A percentile compares a stretch with the other conserved stretches of the same genome.
Conservation (phyloP, 768 basidiomycete species). For the Leccinum truebloodii region DNA sequence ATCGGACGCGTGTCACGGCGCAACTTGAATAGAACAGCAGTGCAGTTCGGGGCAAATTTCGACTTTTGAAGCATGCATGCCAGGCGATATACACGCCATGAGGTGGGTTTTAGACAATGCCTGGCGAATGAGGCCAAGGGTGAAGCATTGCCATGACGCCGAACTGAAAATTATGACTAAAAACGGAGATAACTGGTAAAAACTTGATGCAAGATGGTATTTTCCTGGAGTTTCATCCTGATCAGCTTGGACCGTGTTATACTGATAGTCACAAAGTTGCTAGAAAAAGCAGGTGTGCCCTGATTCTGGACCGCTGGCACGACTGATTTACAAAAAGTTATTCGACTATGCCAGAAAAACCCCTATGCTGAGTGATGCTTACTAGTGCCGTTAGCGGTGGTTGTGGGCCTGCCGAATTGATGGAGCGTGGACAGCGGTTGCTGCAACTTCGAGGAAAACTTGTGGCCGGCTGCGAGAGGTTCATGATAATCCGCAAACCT, state of each 20-base stretch:
- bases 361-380: not conserved
- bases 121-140: slow-evolving; percentile 17
- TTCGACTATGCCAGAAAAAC: not conserved
- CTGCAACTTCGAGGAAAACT: slow-evolving; percentile 24
- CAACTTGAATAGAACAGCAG: slow-evolving; percentile 22
- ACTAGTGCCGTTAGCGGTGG: slow-evolving; percentile 8
- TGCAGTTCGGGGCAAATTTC: slow-evolving; percentile 16
- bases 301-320: slow-evolving; percentile 6
- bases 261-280: slow-evolving; percentile 1
- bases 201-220: slow-evolving; percentile 8
- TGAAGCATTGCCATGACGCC: slow-evolving; percentile 24
- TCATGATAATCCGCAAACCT: slow-evolving; percentile 17
- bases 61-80: slow-evolving; percentile 21
- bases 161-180: not conserved
- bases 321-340: not conserved
- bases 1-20: slow-evolving; percentile 24
- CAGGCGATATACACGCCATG: slow-evolving; percentile 28
- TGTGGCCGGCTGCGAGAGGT: slow-evolving; percentile 25
- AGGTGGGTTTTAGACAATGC: slow-evolving; percentile 18
- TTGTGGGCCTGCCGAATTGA: slow-evolving; percentile 6
- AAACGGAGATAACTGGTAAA: slow-evolving; percentile 14
- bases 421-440: slow-evolving; percentile 6
- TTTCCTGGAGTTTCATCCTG: slow-evolving; percentile 3
- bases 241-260: slow-evolving; percentile 3
- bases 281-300: slow-evolving; percentile 1